Conservation (phyloP, 202 grass and related monocot genomes). For the Bolboschoenoplectus hybrid region DNA sequence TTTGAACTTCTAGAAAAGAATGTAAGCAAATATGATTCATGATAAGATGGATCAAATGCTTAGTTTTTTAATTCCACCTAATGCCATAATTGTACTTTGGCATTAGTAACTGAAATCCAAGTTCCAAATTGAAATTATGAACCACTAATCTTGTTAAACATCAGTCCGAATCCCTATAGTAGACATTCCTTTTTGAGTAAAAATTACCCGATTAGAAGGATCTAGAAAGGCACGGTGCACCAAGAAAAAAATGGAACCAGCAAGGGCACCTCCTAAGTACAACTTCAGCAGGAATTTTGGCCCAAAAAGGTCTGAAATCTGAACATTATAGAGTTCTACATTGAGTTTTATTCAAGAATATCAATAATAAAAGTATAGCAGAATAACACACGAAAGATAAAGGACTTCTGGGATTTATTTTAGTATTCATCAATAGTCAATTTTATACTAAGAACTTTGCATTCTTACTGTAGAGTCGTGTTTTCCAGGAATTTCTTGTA, state of each 20-base stretch:
- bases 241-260: constrained; percentile 78
- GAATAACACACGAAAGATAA: not conserved
- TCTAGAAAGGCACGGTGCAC: constrained; percentile 66
- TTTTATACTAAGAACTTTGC: constrained; percentile 14
- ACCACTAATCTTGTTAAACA: not conserved
- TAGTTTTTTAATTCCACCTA: not conserved
- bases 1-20: not conserved
- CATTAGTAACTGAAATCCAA: constrained; percentile 15
- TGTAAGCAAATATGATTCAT: not conserved
- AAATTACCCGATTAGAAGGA: constrained; percentile 53
- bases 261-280: constrained; percentile 76
- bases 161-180: not conserved
- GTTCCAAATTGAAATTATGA: not conserved
- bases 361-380: not conserved
- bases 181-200: not conserved
- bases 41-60: not conserved
- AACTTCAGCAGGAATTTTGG: constrained; percentile 77
- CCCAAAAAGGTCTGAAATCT: constrained; percentile 72
- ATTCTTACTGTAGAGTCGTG: not conserved
- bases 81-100: not conserved
- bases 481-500: not conserved
- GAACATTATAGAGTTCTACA: constrained; percentile 30
- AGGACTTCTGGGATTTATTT: not conserved
- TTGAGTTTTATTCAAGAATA: not conserved
- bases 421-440: not conserved